A percentile compares a stretch with the other conserved stretches of the same genome.
phyloP scores from a whole-genome alignment of 2,329 filamentous ascomycete species.

The Aspergillus sergii region DNA sequence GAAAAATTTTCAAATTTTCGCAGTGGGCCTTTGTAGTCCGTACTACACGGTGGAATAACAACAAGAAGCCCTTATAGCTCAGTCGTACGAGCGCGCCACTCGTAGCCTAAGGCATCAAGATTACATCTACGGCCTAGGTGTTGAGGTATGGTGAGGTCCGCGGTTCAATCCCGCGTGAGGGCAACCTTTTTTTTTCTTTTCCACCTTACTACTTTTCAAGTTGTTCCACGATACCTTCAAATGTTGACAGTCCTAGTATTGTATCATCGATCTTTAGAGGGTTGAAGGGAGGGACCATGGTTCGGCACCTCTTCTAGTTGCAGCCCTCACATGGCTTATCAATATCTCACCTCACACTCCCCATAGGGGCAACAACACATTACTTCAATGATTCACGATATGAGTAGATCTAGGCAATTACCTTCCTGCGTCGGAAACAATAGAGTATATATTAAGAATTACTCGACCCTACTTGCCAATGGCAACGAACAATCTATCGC shows the following conservation, averaged over 20 bases:
- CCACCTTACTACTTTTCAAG: neutral
- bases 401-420: neutral
- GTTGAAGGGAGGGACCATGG: too few relatives aligned
- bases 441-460: neutral
- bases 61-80: neutral
- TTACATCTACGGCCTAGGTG: too few relatives aligned
- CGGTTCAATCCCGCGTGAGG: neutral
- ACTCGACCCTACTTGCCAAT: conserved; percentile 70
- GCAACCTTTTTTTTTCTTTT: neutral
- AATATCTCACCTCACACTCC: too few relatives aligned
- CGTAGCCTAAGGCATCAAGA: neutral
- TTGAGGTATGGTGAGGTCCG: neutral
- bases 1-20: too few relatives aligned
- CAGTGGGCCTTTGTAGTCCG: too few relatives aligned
- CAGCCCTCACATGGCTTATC: too few relatives aligned
- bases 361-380: neutral
- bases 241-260: too few relatives aligned
- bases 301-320: too few relatives aligned
- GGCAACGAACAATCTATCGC: conserved; percentile 85
- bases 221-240: too few relatives aligned
- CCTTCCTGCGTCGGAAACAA: neutral
- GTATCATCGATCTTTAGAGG: too few relatives aligned
- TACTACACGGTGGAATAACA: neutral
- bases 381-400: neutral
- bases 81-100: neutral